phyloP scores from a whole-genome alignment of 805 yeast species.

The Tetrapisispora namnaoensis region DNA sequence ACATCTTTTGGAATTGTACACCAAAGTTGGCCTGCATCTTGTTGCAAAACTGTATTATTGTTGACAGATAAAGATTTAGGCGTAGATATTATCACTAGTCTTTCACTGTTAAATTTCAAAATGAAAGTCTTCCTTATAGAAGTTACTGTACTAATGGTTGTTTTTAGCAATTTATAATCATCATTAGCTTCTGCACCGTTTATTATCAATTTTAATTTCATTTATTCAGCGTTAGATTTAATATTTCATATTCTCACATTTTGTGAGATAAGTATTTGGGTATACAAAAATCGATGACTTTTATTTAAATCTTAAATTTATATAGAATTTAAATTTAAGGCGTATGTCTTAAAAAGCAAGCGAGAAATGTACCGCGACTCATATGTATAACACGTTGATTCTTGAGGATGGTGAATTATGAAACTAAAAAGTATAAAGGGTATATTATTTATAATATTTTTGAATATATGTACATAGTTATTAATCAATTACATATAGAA shows the following conservation, averaged over 20 bases:
- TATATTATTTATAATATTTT: too few relatives aligned
- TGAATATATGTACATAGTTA: too few relatives aligned
- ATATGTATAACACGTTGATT: too few relatives aligned
- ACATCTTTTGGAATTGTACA: conserved; percentile 27
- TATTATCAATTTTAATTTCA: conserved; percentile 24
- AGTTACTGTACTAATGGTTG: conserved; percentile 25
- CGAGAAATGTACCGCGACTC: too few relatives aligned
- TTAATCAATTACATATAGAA: too few relatives aligned
- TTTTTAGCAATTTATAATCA: conserved; percentile 25
- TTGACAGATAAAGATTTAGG: conserved; percentile 13
- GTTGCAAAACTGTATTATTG: conserved; percentile 12
- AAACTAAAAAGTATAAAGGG: too few relatives aligned
- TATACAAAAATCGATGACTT: too few relatives aligned
- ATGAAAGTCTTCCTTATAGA: conserved; percentile 27
- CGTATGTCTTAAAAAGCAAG: background rate
- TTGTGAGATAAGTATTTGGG: too few relatives aligned
- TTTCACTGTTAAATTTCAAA: conserved; percentile 25
- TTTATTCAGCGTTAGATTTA: conserved; percentile 1
- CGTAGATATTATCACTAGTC: conserved; percentile 24
- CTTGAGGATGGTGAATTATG: too few relatives aligned
- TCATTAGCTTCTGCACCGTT: conserved; percentile 24
- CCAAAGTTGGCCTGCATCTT: conserved; percentile 28
- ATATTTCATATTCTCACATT: too few relatives aligned
- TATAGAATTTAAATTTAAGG: background rate
- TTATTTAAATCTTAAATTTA: too few relatives aligned